Evolutionary conservation across 2,329 filamentous ascomycete genomes (phyloP).

Genomic region (Blastomyces gilchristii): DNA sequence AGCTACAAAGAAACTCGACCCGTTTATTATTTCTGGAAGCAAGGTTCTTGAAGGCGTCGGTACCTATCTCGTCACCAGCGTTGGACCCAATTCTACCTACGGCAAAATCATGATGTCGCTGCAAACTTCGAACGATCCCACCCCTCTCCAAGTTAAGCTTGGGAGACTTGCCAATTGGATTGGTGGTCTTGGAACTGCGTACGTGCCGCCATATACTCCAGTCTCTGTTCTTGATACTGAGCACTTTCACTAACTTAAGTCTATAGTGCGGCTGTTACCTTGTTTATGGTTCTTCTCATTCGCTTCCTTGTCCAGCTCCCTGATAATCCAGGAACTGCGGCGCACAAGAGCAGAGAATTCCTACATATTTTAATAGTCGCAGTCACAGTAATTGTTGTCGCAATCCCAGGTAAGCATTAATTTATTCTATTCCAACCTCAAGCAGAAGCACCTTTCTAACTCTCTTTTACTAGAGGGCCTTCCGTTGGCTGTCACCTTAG

Average conservation of each 20-base stretch:
- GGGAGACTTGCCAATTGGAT: slow-evolving; percentile 68
- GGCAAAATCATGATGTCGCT: slow-evolving; percentile 65
- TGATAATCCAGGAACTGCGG: slow-evolving; percentile 44
- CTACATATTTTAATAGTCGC: slow-evolving; percentile 68
- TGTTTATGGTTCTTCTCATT: slow-evolving; percentile 80
- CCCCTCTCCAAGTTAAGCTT: slow-evolving; percentile 65
- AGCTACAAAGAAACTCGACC: slow-evolving; percentile 49
- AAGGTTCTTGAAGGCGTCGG: slow-evolving; percentile 69
- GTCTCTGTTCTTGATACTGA: neutral
- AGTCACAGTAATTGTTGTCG: slow-evolving; percentile 69
- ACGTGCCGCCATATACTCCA: slow-evolving; percentile 10
- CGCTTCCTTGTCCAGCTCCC: slow-evolving; percentile 65
- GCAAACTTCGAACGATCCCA: slow-evolving; percentile 63
- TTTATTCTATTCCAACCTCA: neutral
- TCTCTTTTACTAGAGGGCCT: slow-evolving; percentile 49
- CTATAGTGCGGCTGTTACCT: slow-evolving; percentile 53
- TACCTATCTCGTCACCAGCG: slow-evolving; percentile 63
- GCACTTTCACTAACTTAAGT: slow-evolving; percentile 11
- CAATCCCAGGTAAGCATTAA: slow-evolving; percentile 47
- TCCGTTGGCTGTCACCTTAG: slow-evolving; percentile 66
- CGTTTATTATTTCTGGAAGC: slow-evolving; percentile 70
- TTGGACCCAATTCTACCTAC: slow-evolving; percentile 62
- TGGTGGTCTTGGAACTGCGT: slow-evolving; percentile 62
- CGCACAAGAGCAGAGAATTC: slow-evolving; percentile 68
- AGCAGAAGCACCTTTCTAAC: neutral